Percentiles rank a stretch among this genome's conserved stretches.
phyloP scores from a whole-genome alignment of 768 basidiomycete genomes.

The Pleurotus sapidus region DNA sequence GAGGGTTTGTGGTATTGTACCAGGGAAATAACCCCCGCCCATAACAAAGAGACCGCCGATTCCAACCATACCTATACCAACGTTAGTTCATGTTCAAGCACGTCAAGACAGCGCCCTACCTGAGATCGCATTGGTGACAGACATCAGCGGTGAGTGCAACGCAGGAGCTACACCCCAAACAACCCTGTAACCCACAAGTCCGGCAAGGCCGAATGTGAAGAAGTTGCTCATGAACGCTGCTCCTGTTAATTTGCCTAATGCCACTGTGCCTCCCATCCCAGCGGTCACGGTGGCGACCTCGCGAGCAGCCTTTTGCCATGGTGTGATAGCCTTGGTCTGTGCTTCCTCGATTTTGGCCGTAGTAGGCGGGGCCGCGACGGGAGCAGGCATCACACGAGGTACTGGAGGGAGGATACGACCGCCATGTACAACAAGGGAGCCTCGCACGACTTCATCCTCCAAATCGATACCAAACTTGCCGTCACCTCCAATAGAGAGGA shows the following conservation, averaged over 20 bases:
- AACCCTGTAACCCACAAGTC: conserved; percentile 81
- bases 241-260: conserved; percentile 76
- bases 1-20: conserved; percentile 74
- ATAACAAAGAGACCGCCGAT: conserved; percentile 87
- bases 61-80: conserved; percentile 60
- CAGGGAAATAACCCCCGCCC: conserved; percentile 85
- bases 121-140: conserved; percentile 87
- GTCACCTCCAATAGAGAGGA: conserved; percentile 72
- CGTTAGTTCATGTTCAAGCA: background rate
- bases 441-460: conserved; percentile 81
- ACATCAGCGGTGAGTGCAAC: conserved; percentile 87
- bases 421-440: conserved; percentile 71
- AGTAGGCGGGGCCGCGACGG: conserved; percentile 48
- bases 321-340: conserved; percentile 65
- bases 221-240: conserved; percentile 86
- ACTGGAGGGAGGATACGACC: conserved; percentile 64
- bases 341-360: conserved; percentile 41
- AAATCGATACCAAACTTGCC: conserved; percentile 66
- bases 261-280: conserved; percentile 72
- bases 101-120: conserved; percentile 39
- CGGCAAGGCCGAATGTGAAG: conserved; percentile 86
- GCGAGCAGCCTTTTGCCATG: conserved; percentile 78
- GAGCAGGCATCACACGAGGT: conserved; percentile 67
- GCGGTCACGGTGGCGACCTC: conserved; percentile 74
- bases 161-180: conserved; percentile 91